Percentiles rank a stretch among this genome's conserved stretches.
Conservation (phyloP, 352 stramenopile genomes). For the Phytopythium ostracodes region DNA sequence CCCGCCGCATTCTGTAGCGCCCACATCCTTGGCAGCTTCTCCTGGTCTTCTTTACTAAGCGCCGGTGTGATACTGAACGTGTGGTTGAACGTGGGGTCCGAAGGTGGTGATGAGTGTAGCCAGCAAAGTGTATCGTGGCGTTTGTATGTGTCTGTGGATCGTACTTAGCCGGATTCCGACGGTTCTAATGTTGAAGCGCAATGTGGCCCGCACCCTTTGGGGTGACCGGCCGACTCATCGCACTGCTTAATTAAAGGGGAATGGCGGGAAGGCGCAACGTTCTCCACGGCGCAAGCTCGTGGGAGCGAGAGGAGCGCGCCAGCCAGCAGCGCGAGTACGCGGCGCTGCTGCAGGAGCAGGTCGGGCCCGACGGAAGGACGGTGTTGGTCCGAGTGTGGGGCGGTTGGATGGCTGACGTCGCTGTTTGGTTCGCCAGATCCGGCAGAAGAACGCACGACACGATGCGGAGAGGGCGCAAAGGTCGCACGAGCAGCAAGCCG, state of each 20-base stretch:
- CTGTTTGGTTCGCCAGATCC: constrained; percentile 15
- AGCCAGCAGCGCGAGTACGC: constrained; percentile 63
- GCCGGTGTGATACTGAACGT: too few relatives aligned
- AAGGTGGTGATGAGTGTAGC: constrained; percentile 1
- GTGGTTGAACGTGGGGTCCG: neutral
- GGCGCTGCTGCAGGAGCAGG: constrained; percentile 61
- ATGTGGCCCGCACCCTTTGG: neutral
- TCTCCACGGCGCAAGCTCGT: constrained; percentile 33
- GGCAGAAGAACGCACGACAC: constrained; percentile 39
- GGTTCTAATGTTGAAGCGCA: neutral
- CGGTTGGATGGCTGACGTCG: neutral
- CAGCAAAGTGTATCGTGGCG: neutral
- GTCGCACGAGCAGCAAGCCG: constrained; percentile 41
- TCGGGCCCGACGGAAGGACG: constrained; percentile 2
- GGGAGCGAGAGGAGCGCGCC: constrained; percentile 45
- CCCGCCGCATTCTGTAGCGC: neutral
- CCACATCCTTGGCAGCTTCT: neutral
- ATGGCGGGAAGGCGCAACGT: constrained; percentile 25
- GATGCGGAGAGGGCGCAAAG: constrained; percentile 38
- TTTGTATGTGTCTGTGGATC: neutral
- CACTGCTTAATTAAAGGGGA: neutral
- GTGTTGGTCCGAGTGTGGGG: too few relatives aligned
- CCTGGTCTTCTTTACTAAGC: neutral
- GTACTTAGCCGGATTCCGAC: neutral
- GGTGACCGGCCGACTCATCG: neutral